Evolutionary conservation across 2,329 filamentous ascomycete genomes (phyloP).

Genomic region (Zymoseptoria tritici): DNA sequence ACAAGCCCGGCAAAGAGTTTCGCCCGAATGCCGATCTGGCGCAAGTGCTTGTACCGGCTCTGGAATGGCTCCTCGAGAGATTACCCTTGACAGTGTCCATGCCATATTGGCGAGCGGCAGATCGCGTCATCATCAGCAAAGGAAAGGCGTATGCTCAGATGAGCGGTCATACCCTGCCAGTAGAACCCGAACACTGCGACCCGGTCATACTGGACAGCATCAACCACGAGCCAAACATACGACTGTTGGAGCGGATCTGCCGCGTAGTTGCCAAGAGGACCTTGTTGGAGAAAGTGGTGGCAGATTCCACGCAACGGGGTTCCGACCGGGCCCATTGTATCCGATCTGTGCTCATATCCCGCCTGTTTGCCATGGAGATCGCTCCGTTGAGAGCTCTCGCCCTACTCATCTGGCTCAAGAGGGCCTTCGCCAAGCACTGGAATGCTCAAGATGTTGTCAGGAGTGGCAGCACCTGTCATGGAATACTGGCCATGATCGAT

Average conservation of each 20-base stretch:
- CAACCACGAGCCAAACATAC: constrained; percentile 9
- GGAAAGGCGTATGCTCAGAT: constrained; percentile 10
- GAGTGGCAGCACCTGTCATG: constrained; percentile 3
- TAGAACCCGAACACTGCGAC: constrained; percentile 11
- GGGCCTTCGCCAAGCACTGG: constrained; percentile 12
- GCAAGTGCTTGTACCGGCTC: constrained; percentile 1
- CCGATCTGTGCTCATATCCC: not conserved
- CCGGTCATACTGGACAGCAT: constrained; percentile 11
- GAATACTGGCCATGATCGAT: constrained; percentile 8
- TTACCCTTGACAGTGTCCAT: constrained; percentile 3
- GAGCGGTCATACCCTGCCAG: constrained; percentile 7
- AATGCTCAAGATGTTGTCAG: constrained; percentile 3
- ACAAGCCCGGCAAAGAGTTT: not conserved
- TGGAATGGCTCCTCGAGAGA: constrained; percentile 8
- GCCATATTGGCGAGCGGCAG: constrained; percentile 11
- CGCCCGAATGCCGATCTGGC: constrained; percentile 6
- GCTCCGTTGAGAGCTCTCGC: not conserved
- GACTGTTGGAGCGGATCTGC: constrained; percentile 6
- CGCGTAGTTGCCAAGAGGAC: not conserved
- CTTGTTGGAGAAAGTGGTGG: not conserved
- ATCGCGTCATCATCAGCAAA: constrained; percentile 14
- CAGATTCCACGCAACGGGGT: not conserved
- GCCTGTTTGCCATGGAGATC: not conserved
- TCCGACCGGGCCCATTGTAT: not conserved
- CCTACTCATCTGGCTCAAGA: constrained; percentile 15